Conservation (phyloP, 2,329 filamentous ascomycete species). For the Chalara sp. region DNA sequence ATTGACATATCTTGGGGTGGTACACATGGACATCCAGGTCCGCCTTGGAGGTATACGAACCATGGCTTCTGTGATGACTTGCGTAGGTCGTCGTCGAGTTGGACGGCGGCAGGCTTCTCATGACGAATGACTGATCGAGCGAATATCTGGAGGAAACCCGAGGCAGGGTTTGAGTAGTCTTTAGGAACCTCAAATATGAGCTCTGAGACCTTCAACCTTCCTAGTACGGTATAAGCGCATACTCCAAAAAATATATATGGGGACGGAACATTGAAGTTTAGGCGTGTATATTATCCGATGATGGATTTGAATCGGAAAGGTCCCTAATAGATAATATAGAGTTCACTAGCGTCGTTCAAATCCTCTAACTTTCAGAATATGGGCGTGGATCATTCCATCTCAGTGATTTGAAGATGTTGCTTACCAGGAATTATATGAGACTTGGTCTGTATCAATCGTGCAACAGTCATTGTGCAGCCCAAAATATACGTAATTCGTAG, state of each 20-base stretch:
- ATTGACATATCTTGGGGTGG: conserved; percentile 68
- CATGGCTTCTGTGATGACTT: conserved; percentile 48
- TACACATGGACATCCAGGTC: conserved; percentile 68
- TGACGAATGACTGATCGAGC: conserved; percentile 65
- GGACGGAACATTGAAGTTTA: background rate
- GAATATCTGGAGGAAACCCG: conserved; percentile 66
- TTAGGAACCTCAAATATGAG: conserved; percentile 82
- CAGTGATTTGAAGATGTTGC: background rate
- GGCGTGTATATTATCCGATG: background rate
- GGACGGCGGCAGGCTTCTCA: conserved; percentile 42
- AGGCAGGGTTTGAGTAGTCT: conserved; percentile 69
- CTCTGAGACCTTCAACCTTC: conserved; percentile 72
- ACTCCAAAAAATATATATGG: background rate
- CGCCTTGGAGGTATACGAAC: conserved; percentile 75
- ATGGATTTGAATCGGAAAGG: no score
- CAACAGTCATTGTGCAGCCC: conserved; percentile 15
- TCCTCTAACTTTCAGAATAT: no score
- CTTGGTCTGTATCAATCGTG: conserved; percentile 1
- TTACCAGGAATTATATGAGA: conserved; percentile 10
- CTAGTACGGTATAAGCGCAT: conserved; percentile 33
- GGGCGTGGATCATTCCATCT: no score
- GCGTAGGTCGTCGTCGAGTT: conserved; percentile 27
- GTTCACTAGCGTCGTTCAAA: no score
- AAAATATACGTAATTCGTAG: no score
- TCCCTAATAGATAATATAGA: no score